phyloP scores from a whole-genome alignment of 805 yeast genomes.

The Myxozyma kluyveri region DNA sequence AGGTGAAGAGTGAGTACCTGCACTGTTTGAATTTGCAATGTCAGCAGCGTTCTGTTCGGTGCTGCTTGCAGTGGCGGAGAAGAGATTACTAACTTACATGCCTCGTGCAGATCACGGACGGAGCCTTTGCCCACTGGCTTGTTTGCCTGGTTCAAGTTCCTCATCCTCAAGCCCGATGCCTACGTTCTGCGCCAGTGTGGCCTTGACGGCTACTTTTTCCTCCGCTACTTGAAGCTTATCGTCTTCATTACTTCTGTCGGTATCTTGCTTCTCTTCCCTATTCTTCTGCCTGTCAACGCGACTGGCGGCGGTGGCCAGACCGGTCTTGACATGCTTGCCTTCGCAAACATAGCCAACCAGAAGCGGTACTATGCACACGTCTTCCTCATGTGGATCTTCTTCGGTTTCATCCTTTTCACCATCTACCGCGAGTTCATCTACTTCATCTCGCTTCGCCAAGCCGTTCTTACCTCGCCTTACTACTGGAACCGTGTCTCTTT shows the following conservation, averaged over 20 bases:
- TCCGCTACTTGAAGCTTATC: conserved; percentile 68
- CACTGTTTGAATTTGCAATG: background rate
- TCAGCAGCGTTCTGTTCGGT: background rate
- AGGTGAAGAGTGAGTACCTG: conserved; percentile 32
- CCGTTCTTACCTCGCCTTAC: conserved; percentile 74
- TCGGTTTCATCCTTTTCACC: conserved; percentile 64
- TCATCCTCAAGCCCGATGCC: conserved; percentile 65
- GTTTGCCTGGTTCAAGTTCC: conserved; percentile 63
- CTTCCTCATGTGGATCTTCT: conserved; percentile 74
- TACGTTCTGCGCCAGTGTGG: conserved; percentile 85
- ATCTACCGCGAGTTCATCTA: conserved; percentile 80
- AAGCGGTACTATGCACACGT: conserved; percentile 83
- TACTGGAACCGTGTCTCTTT: conserved; percentile 72
- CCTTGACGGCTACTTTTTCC: conserved; percentile 87
- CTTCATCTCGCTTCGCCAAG: conserved; percentile 72
- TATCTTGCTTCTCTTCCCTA: conserved; percentile 54
- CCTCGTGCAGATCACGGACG: conserved; percentile 44
- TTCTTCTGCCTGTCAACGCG: conserved; percentile 82
- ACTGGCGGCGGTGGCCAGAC: conserved; percentile 51
- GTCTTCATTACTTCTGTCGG: conserved; percentile 55
- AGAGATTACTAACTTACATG: background rate
- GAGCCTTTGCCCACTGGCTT: conserved; percentile 70
- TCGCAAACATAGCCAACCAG: conserved; percentile 65
- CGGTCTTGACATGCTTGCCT: conserved; percentile 76
- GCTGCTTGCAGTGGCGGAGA: conserved; percentile 2